A percentile compares a stretch with the other conserved stretches of the same genome.
Evolutionary conservation across 2,329 filamentous ascomycete species (phyloP).

Genomic region (Hyphodiscus sp.): DNA sequence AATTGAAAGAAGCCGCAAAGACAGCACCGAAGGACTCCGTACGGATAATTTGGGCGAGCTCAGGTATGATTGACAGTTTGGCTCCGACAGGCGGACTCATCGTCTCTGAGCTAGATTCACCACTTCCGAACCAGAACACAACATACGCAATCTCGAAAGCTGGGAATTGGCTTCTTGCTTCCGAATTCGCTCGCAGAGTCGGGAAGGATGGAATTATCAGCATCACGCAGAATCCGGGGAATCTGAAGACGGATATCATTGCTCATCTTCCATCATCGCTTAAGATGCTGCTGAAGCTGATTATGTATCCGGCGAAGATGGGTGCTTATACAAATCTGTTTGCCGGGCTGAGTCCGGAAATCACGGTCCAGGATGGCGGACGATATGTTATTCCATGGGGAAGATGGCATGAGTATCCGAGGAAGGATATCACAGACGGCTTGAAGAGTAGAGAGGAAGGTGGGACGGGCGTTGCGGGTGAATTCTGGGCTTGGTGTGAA

Average conservation of each 20-base stretch:
- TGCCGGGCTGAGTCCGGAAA: conserved; percentile 9
- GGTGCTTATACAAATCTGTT: conserved; percentile 20
- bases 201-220: conserved; percentile 10
- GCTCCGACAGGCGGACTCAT: conserved; percentile 8
- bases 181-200: conserved; percentile 8
- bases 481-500: conserved; percentile 6
- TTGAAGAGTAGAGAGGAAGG: neutral
- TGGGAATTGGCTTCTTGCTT: conserved; percentile 11
- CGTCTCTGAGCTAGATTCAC: conserved; percentile 9
- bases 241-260: conserved; percentile 8
- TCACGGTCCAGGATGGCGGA: conserved; percentile 10
- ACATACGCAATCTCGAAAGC: conserved; percentile 16
- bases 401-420: conserved; percentile 8
- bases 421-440: conserved; percentile 2
- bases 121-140: neutral
- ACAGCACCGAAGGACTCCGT: neutral
- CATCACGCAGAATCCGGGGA: conserved; percentile 16
- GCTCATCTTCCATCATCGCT: neutral
- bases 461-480: neutral
- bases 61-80: conserved; percentile 16
- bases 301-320: conserved; percentile 7
- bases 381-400: conserved; percentile 14
- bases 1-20: neutral
- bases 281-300: neutral
- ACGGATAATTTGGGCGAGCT: conserved; percentile 27